Base-by-base conservation (phyloP, 495 filamentous ascomycete genomes). In the Penicillium cataractarum region DNA sequence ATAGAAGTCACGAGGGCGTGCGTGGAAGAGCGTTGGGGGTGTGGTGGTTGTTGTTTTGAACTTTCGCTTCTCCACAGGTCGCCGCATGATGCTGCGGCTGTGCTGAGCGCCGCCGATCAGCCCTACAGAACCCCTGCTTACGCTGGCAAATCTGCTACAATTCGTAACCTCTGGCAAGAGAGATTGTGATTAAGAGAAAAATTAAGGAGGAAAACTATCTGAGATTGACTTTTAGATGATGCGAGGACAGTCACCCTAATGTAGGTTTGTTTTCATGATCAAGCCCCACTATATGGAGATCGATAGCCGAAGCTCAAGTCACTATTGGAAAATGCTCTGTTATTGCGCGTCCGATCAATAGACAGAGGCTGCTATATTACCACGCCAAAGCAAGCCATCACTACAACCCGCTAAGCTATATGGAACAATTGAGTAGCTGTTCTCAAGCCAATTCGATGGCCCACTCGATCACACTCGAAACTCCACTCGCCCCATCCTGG, bases 41-140 rank as follows among this genome's bases (percentile, higher is more conserved):
- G 26, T 61, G 64, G 58, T 65, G 56, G 63, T 65, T 68, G 70
- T 65, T 76, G 73, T 79, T 79, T 75, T 75, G 74, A 77, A 75
- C 66, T 76, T 75, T 76, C 68, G n/a, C 67, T 73, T 73, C 75
- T 77, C 75, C 75, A 79, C 76, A 70, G 69, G 69, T 70, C 68
- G 69, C 68, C 65, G 70, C 70, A 78, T 77, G 70, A 75, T 75
- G 75, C 74, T 76, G 69, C 71, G 72, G 67, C 75, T 74, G 74
- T 70, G 64, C 64, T 65, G 65, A 57, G 66, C 60, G 60, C 68
- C 71, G 72, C 72, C 72, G 73, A 77, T 79, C 74, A 76, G 70
- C 74, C 76, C 76, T 79, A 78, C 67, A 61, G 58, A 62, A 53
- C 65, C 55, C 42, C 68, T 62, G 31, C 40, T 24, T 37, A 42